Evolutionary conservation across 176 grass and related monocot species (phyloP).

Genomic region (Musa schizocarpa): DNA sequence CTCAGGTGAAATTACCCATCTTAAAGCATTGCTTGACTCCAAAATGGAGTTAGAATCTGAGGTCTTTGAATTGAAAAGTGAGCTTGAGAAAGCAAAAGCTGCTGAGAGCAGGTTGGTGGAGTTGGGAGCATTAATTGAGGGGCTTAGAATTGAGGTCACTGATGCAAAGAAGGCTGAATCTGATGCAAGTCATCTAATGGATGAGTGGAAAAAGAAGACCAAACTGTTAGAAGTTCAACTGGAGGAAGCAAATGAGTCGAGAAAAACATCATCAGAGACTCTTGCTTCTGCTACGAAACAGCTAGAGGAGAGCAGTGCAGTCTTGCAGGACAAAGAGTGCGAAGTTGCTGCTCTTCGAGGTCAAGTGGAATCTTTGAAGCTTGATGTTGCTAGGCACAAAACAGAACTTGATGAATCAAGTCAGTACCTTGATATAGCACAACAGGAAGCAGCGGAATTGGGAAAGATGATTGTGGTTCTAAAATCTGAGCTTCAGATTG

Average conservation of each 20-base stretch:
- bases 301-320: conserved; percentile 43
- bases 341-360: conserved; percentile 43
- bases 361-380: conserved; percentile 51
- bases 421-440: conserved; percentile 28
- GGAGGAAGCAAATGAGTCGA: conserved; percentile 49
- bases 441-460: conserved; percentile 48
- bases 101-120: conserved; percentile 32
- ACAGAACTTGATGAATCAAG: conserved; percentile 29
- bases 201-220: conserved; percentile 44
- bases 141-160: conserved; percentile 47
- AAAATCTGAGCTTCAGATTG: conserved; percentile 40
- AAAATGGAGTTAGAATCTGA: conserved; percentile 42
- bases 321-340: conserved; percentile 54
- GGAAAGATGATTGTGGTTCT: conserved; percentile 35
- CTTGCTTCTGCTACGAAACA: conserved; percentile 47
- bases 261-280: conserved; percentile 45
- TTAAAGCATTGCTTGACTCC: conserved; percentile 47
- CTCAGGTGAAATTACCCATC: conserved; percentile 36
- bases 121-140: conserved; percentile 27
- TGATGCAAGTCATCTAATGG: conserved; percentile 32
- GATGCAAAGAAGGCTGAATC: conserved; percentile 48
- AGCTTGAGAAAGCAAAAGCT: conserved; percentile 35
- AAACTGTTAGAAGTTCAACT: conserved; percentile 43
- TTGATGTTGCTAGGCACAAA: conserved; percentile 46
- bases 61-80: conserved; percentile 13